Base-by-base conservation (phyloP, 2,329 filamentous ascomycete genomes). In the Exophiala oligosperma region DNA sequence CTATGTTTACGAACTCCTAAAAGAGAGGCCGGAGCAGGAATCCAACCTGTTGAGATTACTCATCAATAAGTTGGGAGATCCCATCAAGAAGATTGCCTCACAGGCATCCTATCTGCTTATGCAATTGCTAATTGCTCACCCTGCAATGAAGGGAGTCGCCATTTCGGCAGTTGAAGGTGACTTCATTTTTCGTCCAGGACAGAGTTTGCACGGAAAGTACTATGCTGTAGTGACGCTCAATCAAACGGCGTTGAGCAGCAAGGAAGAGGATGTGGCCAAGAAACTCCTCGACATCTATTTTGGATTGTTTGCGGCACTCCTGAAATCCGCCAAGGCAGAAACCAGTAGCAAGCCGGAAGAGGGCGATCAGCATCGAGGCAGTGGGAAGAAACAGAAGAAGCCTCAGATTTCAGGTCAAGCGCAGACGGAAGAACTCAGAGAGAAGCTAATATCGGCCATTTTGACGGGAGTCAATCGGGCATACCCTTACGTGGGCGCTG, bases 151-250 rank as follows among this genome's bases (percentile, higher is more conserved):
- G 74, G 81, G 84, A 14, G 87, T 95, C 52, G 89, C 99, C 64
- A 86, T 97, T 65, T 87, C 85, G 61, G 85, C 87, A 8, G 86
- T 99, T 44, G 93, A 99, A 73, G 87, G 89, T 54, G 93, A 97
- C 67, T 83, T 96, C 48, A 78, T 99, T 23, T 89, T 97, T 71
- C 86, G 91, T 52, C 90, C 92, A 0, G 90, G 91, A 9, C 94
- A 97, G 73, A 93, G 86, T 69, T 81, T 88, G 37, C 90, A 95
- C 67, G 91, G 93, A 41, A 95, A 91, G 71, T 99, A 99, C 76
- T 97, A 96, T 73, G 92, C 91, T 35, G 87, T 96, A 72, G 97
- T 97, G 72, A 97, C 94, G 0, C 81, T 99, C 50, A 99, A 99
- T 72, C 95, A 99, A 76, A 97, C 93, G 0, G 92, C 97, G 50